Evolutionary conservation across 257 asterid species (phyloP).

Genomic region (Galeopsis tetrahit): DNA sequence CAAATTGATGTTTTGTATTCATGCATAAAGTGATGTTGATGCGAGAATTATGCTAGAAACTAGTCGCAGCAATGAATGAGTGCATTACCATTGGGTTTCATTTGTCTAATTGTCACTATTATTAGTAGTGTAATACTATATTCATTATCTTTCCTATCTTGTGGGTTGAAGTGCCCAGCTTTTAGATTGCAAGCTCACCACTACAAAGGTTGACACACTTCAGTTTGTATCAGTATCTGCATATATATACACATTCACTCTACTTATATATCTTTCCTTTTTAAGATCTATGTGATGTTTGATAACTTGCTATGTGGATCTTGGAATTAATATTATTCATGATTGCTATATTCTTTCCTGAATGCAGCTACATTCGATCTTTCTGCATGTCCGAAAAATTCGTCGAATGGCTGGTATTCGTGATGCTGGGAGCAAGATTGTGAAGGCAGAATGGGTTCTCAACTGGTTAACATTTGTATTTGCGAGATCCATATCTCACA

Average conservation of each 20-base stretch:
- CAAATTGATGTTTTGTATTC: background rate
- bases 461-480: constrained; percentile 64
- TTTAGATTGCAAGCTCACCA: background rate
- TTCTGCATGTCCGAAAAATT: constrained; percentile 68
- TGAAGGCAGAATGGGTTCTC: constrained; percentile 82
- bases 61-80: background rate
- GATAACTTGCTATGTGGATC: background rate
- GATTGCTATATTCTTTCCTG: constrained; percentile 14
- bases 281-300: background rate
- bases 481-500: constrained; percentile 68
- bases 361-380: constrained; percentile 71
- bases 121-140: background rate
- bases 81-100: background rate
- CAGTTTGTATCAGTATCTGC: background rate
- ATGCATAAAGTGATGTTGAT: constrained; percentile 1
- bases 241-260: background rate
- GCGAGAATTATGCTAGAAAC: background rate
- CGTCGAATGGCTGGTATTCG: constrained; percentile 85
- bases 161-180: background rate
- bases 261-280: background rate
- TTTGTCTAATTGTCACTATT: background rate
- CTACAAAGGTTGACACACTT: background rate
- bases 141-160: background rate
- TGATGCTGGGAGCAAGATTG: constrained; percentile 55
- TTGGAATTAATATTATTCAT: constrained; percentile 22